phyloP scores from a whole-genome alignment of 805 yeast species.

The Torulaspora maleeae region DNA sequence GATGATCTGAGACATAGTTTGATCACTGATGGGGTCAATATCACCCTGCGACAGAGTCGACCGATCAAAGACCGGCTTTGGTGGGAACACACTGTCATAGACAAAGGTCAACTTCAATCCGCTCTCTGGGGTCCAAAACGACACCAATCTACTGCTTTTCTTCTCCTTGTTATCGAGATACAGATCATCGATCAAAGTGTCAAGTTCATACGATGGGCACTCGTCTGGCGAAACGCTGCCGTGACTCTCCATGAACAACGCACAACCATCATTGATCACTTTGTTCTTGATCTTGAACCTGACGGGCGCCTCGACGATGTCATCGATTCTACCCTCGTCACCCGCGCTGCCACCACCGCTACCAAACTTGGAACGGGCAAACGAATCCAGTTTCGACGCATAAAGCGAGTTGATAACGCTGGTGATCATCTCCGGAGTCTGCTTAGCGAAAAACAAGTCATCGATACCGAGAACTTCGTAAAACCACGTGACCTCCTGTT shows the following conservation, averaged over 20 bases:
- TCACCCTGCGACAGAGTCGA: slow-evolving; percentile 38
- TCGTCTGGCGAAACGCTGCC: slow-evolving; percentile 31
- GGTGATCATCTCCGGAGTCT: slow-evolving; percentile 73
- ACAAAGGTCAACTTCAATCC: slow-evolving; percentile 50
- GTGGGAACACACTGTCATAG: slow-evolving; percentile 59
- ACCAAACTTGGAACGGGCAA: slow-evolving; percentile 52
- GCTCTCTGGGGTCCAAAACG: slow-evolving; percentile 41
- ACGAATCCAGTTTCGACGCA: slow-evolving; percentile 89
- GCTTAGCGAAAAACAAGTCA: slow-evolving; percentile 86
- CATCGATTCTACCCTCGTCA: slow-evolving; percentile 3
- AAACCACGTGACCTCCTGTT: slow-evolving; percentile 84
- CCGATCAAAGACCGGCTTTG: slow-evolving; percentile 21
- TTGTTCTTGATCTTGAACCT: slow-evolving; percentile 66
- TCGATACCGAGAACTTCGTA: slow-evolving; percentile 85
- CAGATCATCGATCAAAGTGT: slow-evolving; percentile 72
- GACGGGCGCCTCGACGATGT: slow-evolving; percentile 1
- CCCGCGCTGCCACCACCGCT: slow-evolving; percentile 6
- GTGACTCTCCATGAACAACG: slow-evolving; percentile 78
- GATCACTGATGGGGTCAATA: slow-evolving; percentile 69
- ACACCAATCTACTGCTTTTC: slow-evolving; percentile 74
- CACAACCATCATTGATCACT: slow-evolving; percentile 73
- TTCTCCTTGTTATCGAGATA: slow-evolving; percentile 60
- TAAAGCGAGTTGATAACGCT: slow-evolving; percentile 83
- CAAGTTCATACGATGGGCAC: slow-evolving; percentile 48
- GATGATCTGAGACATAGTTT: slow-evolving; percentile 70